Percentiles rank a stretch among this genome's conserved stretches.
Conservation (phyloP, 2,329 filamentous ascomycete genomes). For the Cladosporium sp. region DNA sequence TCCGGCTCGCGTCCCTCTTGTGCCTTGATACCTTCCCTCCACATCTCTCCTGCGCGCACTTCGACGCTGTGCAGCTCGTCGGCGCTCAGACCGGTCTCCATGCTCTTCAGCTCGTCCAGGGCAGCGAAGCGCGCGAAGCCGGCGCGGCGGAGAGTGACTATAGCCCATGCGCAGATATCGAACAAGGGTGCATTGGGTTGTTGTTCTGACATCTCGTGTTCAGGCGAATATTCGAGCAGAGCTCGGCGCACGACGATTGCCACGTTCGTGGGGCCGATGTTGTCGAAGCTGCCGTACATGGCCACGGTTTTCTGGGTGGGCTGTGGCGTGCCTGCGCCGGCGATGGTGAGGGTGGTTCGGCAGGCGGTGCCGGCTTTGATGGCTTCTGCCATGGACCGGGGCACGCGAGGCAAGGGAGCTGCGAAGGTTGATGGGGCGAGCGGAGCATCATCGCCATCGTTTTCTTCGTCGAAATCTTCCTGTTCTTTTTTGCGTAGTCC, state of each 20-base stretch:
- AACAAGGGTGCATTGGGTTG: neutral
- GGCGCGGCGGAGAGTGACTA: neutral
- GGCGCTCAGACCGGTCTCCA: neutral
- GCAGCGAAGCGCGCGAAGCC: neutral
- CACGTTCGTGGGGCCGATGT: neutral
- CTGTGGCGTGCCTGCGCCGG: neutral
- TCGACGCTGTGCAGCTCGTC: neutral
- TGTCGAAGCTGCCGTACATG: slow-evolving; percentile 2
- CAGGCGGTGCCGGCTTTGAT: neutral
- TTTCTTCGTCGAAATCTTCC: neutral
- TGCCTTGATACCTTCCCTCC: neutral
- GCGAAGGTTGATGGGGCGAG: neutral
- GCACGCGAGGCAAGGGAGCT: neutral
- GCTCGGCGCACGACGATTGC: neutral
- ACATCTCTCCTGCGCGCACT: neutral
- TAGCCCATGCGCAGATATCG: slow-evolving; percentile 2
- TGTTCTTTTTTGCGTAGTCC: neutral
- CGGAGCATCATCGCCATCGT: neutral
- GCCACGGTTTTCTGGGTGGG: neutral
- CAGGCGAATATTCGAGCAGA: neutral
- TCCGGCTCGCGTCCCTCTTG: neutral
- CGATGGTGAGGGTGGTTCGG: neutral
- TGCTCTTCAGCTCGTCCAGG: neutral
- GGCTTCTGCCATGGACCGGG: neutral
- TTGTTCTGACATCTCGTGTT: neutral